Evolutionary conservation across 2,329 filamentous ascomycete genomes (phyloP).

Genomic region (Pyrenophora graminea): DNA sequence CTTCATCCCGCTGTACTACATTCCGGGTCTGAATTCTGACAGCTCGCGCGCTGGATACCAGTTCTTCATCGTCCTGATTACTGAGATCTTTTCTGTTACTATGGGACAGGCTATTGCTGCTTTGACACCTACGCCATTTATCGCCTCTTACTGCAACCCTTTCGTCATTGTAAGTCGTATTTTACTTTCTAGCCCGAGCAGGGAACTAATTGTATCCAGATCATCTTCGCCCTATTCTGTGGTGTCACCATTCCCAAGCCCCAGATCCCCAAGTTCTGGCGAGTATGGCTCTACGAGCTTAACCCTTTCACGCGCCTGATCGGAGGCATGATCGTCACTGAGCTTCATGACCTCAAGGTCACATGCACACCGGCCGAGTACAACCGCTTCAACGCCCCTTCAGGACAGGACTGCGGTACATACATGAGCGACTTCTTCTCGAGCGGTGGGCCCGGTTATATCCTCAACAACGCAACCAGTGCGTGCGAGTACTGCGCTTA

Average conservation of each 20-base stretch:
- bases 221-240: conserved; percentile 83
- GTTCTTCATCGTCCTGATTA: conserved; percentile 82
- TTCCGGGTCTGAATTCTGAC: conserved; percentile 71
- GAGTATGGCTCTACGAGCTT: conserved; percentile 78
- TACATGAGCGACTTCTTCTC: conserved; percentile 77
- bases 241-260: conserved; percentile 80
- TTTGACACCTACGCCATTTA: conserved; percentile 76
- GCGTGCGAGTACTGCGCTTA: conserved; percentile 82
- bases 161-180: conserved; percentile 24
- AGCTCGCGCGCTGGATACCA: conserved; percentile 77
- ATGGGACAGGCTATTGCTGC: conserved; percentile 74
- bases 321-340: conserved; percentile 77
- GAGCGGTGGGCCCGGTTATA: conserved; percentile 70
- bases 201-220: conserved; percentile 59
- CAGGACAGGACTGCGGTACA: conserved; percentile 68
- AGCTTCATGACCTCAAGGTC: conserved; percentile 69
- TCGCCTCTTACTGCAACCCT: conserved; percentile 78
- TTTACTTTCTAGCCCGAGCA: neutral
- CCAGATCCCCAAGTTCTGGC: conserved; percentile 79
- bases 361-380: conserved; percentile 65
- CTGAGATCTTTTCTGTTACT: conserved; percentile 82
- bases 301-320: conserved; percentile 84
- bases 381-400: conserved; percentile 69
- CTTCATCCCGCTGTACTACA: conserved; percentile 83
- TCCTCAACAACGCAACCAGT: conserved; percentile 67